Percentiles rank a stretch among this genome's conserved stretches.
Conservation (phyloP, 805 yeast genomes). For the Cyberlindnera nakhonratchasimensis region DNA sequence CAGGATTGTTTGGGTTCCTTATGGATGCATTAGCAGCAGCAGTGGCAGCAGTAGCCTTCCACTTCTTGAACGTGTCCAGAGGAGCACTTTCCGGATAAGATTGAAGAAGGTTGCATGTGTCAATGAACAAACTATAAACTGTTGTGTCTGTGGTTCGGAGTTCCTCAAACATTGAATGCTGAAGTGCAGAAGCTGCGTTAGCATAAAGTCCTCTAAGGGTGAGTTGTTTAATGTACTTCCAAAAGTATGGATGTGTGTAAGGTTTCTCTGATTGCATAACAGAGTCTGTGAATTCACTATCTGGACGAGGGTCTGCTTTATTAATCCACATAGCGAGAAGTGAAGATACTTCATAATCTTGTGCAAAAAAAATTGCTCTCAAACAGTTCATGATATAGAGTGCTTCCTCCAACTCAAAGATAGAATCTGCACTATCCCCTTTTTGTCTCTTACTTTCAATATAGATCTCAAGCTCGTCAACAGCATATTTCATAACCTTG, state of each 20-base stretch:
- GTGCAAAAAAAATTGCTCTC: conserved; percentile 46
- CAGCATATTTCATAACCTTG: conserved; percentile 32
- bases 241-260: conserved; percentile 50
- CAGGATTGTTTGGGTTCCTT: conserved; percentile 18
- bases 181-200: conserved; percentile 49
- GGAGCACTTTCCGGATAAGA: conserved; percentile 35
- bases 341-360: conserved; percentile 34
- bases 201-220: conserved; percentile 58
- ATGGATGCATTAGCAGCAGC: conserved; percentile 26
- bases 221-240: conserved; percentile 58
- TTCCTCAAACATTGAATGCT: conserved; percentile 40
- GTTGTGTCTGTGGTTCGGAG: conserved; percentile 25
- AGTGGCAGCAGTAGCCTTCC: conserved; percentile 32
- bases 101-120: conserved; percentile 31
- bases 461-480: conserved; percentile 33
- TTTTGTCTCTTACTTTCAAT: conserved; percentile 32
- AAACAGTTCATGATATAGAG: conserved; percentile 55
- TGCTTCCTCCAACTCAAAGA: conserved; percentile 41
- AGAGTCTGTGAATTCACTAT: conserved; percentile 44
- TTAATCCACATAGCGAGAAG: conserved; percentile 62
- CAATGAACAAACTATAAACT: conserved; percentile 33
- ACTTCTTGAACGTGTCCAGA: conserved; percentile 32
- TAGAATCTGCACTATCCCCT: conserved; percentile 29
- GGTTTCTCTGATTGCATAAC: conserved; percentile 43
- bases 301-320: conserved; percentile 65